These are phyloP conservation scores for Zancudomyces culisetae DNA, from an alignment of 371 early-diverging fungal genomes.

Conservation along the genomic window DNA sequence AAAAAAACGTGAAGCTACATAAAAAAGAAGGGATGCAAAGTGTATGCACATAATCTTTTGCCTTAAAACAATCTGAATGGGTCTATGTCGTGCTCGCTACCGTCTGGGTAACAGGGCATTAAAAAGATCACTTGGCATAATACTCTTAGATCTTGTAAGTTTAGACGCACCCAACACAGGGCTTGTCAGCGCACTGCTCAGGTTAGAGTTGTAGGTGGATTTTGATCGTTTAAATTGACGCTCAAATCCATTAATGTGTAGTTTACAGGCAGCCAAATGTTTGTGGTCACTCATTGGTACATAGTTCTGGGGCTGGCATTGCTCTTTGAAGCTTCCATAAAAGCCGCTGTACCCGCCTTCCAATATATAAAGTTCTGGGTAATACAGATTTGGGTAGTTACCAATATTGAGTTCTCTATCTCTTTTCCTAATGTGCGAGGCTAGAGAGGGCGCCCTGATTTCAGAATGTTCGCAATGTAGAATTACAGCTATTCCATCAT, in stretches of 20 bases:
- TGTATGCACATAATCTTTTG: too few species aligned
- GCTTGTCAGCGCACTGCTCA: too few species aligned
- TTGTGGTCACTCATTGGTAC: conserved; percentile 40
- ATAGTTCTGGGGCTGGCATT: conserved; percentile 45
- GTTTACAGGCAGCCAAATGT: conserved; percentile 18
- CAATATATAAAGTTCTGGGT: conserved; percentile 79
- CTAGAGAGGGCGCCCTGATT: conserved; percentile 70
- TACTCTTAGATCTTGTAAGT: too few species aligned
- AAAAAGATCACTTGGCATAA: too few species aligned
- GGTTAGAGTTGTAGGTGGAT: too few species aligned
- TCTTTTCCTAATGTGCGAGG: conserved; percentile 44
- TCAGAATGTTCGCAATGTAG: conserved; percentile 83
- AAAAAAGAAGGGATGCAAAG: too few species aligned
- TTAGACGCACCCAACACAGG: too few species aligned
- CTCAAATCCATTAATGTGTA: conserved; percentile 22
- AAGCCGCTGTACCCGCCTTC: conserved; percentile 74
- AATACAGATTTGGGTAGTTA: conserved; percentile 56
- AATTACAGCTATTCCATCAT: conserved; percentile 35
- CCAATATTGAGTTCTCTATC: conserved; percentile 49
- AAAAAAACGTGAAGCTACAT: too few species aligned
- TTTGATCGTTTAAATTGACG: conserved; percentile 26
- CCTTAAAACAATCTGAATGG: too few species aligned
- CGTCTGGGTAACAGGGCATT: too few species aligned
- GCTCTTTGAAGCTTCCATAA: conserved; percentile 25
- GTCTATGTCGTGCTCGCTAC: too few species aligned